These are phyloP conservation scores for Thielaviopsis musarum DNA, from an alignment of 2,329 filamentous ascomycete genomes.

Conservation along the genomic window DNA sequence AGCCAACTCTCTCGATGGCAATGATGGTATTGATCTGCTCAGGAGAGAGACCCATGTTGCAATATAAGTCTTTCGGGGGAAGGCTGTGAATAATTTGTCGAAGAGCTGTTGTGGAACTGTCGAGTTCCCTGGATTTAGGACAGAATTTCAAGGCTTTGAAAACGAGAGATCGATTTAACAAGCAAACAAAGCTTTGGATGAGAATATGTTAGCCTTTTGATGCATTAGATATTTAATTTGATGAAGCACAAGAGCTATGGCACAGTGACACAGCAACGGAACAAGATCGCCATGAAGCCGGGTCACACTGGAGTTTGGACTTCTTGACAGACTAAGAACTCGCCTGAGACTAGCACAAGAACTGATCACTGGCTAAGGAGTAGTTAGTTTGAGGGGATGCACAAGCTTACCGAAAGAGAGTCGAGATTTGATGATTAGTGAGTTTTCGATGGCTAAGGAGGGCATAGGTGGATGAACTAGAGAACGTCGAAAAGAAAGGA, in stretches of 20 bases:
- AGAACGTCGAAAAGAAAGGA: too few species aligned
- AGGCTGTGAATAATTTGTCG: not conserved
- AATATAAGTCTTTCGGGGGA: not conserved
- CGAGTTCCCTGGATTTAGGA: not conserved
- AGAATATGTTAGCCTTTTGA: not conserved
- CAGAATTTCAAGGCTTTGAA: not conserved
- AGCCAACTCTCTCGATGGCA: conserved; percentile 35
- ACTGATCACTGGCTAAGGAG: not conserved
- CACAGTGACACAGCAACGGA: not conserved
- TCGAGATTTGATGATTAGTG: not conserved
- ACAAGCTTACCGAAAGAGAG: not conserved
- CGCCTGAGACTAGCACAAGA: not conserved
- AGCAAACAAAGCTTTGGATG: not conserved
- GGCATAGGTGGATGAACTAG: too few species aligned
- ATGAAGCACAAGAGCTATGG: not conserved
- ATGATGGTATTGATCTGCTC: conserved; percentile 27
- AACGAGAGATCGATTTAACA: not conserved
- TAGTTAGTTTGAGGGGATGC: too few species aligned
- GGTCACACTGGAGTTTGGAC: not conserved
- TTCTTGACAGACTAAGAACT: not conserved
- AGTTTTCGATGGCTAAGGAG: too few species aligned
- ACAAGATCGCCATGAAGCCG: not conserved
- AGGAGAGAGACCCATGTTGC: conserved; percentile 17
- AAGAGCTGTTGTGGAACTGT: not conserved
- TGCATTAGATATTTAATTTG: not conserved